Percentiles rank a stretch among this genome's conserved stretches.
Conservation (phyloP, 2,329 filamentous ascomycete genomes). For the Botryotinia narcissicola region DNA sequence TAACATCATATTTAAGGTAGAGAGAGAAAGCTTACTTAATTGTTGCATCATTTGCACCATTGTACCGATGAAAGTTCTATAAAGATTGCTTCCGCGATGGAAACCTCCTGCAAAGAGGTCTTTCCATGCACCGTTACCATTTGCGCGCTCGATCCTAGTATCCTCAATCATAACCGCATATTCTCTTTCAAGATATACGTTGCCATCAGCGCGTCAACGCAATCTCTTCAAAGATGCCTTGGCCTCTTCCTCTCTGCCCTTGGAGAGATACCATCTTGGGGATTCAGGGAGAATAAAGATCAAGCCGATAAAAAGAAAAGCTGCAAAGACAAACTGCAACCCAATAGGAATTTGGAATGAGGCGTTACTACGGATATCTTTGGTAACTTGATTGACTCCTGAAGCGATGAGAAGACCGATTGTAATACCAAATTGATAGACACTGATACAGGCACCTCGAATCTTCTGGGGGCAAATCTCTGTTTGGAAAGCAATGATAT, state of each 20-base stretch:
- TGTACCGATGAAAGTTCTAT: slow-evolving; percentile 68
- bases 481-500: slow-evolving; percentile 81
- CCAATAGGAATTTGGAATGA: slow-evolving; percentile 78
- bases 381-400: slow-evolving; percentile 68
- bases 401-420: slow-evolving; percentile 73
- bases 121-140: slow-evolving; percentile 66
- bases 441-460: slow-evolving; percentile 71
- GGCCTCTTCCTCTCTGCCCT: slow-evolving; percentile 38
- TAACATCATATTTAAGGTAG: neutral
- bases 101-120: slow-evolving; percentile 66
- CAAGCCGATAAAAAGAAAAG: slow-evolving; percentile 7
- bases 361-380: slow-evolving; percentile 58
- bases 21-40: slow-evolving; percentile 43
- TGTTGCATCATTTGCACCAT: slow-evolving; percentile 83
- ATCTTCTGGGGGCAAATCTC: slow-evolving; percentile 61
- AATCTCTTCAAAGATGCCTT: slow-evolving; percentile 67
- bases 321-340: slow-evolving; percentile 73
- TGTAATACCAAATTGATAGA: slow-evolving; percentile 80
- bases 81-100: slow-evolving; percentile 60
- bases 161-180: slow-evolving; percentile 42
- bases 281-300: slow-evolving; percentile 38
- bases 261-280: slow-evolving; percentile 40
- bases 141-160: slow-evolving; percentile 69
- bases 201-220: slow-evolving; percentile 46
- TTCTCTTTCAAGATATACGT: slow-evolving; percentile 48